Base-by-base conservation (phyloP, 2,329 filamentous ascomycete species). In the Colletotrichum acutatum region DNA sequence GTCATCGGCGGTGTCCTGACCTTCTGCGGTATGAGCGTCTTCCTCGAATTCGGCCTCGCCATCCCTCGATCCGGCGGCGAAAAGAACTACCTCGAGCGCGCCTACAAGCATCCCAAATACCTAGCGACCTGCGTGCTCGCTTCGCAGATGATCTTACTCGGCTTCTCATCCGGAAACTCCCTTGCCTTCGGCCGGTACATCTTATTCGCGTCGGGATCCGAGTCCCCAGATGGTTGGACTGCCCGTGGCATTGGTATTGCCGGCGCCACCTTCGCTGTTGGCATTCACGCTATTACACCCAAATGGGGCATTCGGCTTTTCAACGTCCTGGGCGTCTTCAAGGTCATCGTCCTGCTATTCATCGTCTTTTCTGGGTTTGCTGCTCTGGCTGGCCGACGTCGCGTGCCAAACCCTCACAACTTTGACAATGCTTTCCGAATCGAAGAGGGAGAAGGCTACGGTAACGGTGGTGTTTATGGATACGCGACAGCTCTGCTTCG, bases 71-170 rank as follows among this genome's bases (percentile, higher is more conserved):
- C 88, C 16, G 90, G 90, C 16, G 90, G 90, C 24, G 90, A 92
- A 75, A 92, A 92, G 84, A 90, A 91, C 78, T 92, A 92, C 77
- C 87, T 92, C 16, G 90, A 92, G 77, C 84, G 88, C n/a, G 88
- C 90, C 19, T 92, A 91, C 80, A 85, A 85, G 2, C 86, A 83
- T 26, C 90, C 90, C 0, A 87, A 85, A 69, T 90, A 90, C 78
- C 79, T 92, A 1, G 86, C 89, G 0, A 90, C 89, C 0, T 90
- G 88, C 74, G 85, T 92, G 2, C 83, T 92, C 42, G 89, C 89
- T 3, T 83, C 89, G 1, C 89, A 91, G 78, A 90, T 91, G 87
- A 84, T 91, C 58, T 82, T 91, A 0, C 85, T 92, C 1, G 90
- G 89, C 0, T 91, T 91, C 77, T 90, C 90, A 0, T 87, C 89